Evolutionary conservation across 805 yeast species (phyloP).

Genomic region (Kuraishia ogatae): DNA sequence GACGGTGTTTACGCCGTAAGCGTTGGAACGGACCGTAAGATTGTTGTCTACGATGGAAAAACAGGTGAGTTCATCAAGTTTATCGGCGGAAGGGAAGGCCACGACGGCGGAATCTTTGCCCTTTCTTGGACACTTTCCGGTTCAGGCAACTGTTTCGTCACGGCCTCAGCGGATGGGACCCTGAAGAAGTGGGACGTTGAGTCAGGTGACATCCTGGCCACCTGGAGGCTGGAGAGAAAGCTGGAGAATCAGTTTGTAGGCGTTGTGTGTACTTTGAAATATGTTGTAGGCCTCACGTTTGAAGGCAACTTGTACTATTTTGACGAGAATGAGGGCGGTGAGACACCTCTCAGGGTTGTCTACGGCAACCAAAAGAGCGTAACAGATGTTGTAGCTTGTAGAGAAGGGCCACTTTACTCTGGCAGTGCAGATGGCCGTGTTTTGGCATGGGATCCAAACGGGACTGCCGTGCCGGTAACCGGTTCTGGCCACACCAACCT

Average conservation of each 20-base stretch:
- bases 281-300: conserved; percentile 56
- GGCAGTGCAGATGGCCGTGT: conserved; percentile 84
- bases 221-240: conserved; percentile 40
- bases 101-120: conserved; percentile 77
- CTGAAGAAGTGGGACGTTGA: conserved; percentile 58
- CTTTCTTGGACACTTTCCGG: conserved; percentile 58
- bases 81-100: conserved; percentile 35
- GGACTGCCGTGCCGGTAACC: conserved; percentile 25
- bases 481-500: conserved; percentile 55
- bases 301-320: conserved; percentile 67
- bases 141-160: conserved; percentile 44
- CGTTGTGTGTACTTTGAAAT: conserved; percentile 52
- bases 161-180: conserved; percentile 77
- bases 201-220: conserved; percentile 30
- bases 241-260: conserved; percentile 74
- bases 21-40: conserved; percentile 78
- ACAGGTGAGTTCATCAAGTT: conserved; percentile 65
- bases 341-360: conserved; percentile 30
- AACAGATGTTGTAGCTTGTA: conserved; percentile 41
- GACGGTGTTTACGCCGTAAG: conserved; percentile 68
- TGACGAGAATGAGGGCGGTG: conserved; percentile 24
- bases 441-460: conserved; percentile 42
- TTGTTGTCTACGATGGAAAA: conserved; percentile 78
- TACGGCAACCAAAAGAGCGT: conserved; percentile 80
- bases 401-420: conserved; percentile 26